These are phyloP conservation scores for Sisymbrium irio DNA, from an alignment of 345 rosid species.

Conservation along the genomic window DNA sequence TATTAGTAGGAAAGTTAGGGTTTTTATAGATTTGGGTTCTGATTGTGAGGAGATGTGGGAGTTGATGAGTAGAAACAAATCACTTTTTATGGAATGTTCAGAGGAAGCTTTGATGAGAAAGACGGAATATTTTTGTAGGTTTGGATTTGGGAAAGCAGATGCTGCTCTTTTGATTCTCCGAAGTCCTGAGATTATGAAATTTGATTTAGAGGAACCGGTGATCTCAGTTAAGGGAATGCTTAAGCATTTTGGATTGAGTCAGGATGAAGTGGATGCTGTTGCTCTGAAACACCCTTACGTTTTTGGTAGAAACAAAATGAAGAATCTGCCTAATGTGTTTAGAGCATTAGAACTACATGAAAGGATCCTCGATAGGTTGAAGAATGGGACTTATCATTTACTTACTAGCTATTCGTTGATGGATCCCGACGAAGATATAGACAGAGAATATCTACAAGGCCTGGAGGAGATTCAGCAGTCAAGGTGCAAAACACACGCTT, in stretches of 20 bases:
- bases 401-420: conserved; percentile 43
- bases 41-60: conserved; percentile 49
- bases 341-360: conserved; percentile 40
- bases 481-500: conserved; percentile 38
- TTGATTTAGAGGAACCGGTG: conserved; percentile 42
- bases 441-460: conserved; percentile 40
- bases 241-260: conserved; percentile 49
- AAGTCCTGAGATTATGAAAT: conserved; percentile 41
- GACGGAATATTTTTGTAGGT: conserved; percentile 46
- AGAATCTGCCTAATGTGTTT: conserved; percentile 57
- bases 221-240: conserved; percentile 50
- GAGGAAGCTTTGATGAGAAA: conserved; percentile 42
- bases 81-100: conserved; percentile 41
- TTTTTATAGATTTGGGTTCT: conserved; percentile 54
- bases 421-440: conserved; percentile 45
- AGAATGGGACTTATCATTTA: conserved; percentile 42
- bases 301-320: conserved; percentile 54
- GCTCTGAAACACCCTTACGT: conserved; percentile 38
- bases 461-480: conserved; percentile 43
- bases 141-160: conserved; percentile 44
- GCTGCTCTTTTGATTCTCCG: conserved; percentile 52
- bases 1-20: conserved; percentile 42
- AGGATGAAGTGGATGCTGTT: conserved; percentile 37
- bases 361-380: conserved; percentile 49
- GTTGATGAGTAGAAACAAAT: conserved; percentile 42